Base-by-base conservation (phyloP, 192 early-diverging fungal genomes). In the Linnemannia exigua region DNA sequence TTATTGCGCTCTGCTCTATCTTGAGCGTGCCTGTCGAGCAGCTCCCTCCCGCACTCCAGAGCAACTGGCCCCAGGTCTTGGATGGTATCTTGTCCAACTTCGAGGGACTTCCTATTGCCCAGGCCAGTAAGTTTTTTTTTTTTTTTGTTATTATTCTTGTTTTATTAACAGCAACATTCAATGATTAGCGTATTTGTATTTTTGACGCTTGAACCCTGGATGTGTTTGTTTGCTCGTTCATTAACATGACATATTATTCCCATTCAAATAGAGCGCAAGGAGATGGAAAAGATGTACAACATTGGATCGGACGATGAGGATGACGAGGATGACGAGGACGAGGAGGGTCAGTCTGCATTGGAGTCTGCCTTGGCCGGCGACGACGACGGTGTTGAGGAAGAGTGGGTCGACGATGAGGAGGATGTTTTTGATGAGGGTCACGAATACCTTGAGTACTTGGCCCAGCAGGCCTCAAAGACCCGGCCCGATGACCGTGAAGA, bases 1-100 rank as follows among this genome's bases (percentile, higher is more conserved):
- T 99, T 68, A 79, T 97, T 41, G 92, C 96, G 0, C 87, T 99
- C 36, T 94, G 93, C 73, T 82, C 95, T 0, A 83, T 99, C 19
- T 79, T 99, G 63, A 91, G 91, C 50, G 84, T 97, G 11, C 96
- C 97, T 3, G 77, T 90, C 36, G 93, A 92, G 22, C 90, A 94
- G 82, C 79, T 98, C 8, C 97, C 97, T 20, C 74, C 90, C 1
- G 83, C 94, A 11, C 87, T 99, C 68, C 94, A 95, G 75, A 83
- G 70, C 58, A 95, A 94, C 4, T 95, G 96, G 94, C 82, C 91
- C 4, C 94, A 95, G 83, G 79, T 98, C 52, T 90, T 97, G 66
- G 91, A 92, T 41, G 93, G 92, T 36, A 89, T 97, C 46, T 78
- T 97, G 67, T 89, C 86, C 70, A 89, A 94, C 9, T 97, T 97